Evolutionary conservation across 192 early-diverging fungal genomes (phyloP).

Genomic region (Powellomyces hirtus): DNA sequence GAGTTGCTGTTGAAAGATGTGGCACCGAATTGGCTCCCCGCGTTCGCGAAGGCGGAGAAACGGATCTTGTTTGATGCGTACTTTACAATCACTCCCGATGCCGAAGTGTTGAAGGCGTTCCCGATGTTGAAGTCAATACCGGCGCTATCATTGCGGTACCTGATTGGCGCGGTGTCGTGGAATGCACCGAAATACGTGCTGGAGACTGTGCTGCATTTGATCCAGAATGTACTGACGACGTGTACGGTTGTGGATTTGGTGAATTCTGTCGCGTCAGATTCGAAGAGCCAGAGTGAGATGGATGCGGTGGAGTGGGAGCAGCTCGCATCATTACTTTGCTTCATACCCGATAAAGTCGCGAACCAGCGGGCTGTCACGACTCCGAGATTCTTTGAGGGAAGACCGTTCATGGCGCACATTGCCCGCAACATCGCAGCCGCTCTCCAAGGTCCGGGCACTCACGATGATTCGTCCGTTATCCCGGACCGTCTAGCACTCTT

Average conservation of each 20-base stretch:
- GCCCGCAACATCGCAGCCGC: neutral
- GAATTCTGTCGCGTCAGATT: neutral
- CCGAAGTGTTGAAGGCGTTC: neutral
- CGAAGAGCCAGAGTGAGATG: neutral
- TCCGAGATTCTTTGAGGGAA: neutral
- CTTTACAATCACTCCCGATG: conserved; percentile 7
- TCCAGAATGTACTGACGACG: neutral
- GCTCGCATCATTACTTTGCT: neutral
- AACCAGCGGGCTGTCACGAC: neutral
- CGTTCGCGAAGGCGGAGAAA: neutral
- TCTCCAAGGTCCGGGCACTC: neutral
- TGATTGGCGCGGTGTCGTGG: neutral
- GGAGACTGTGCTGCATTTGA: neutral
- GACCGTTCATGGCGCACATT: neutral
- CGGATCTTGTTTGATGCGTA: conserved; percentile 5
- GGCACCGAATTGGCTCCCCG: neutral
- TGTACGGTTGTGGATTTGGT: neutral
- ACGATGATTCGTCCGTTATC: neutral
- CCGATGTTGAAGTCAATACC: neutral
- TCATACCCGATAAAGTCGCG: conserved; percentile 10
- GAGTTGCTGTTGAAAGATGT: conserved; percentile 4
- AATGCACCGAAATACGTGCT: neutral
- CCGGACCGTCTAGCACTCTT: neutral
- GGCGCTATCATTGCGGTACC: neutral
- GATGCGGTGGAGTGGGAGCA: neutral